Conservation (phyloP, 805 yeast genomes). For the Candida nitratophila region DNA sequence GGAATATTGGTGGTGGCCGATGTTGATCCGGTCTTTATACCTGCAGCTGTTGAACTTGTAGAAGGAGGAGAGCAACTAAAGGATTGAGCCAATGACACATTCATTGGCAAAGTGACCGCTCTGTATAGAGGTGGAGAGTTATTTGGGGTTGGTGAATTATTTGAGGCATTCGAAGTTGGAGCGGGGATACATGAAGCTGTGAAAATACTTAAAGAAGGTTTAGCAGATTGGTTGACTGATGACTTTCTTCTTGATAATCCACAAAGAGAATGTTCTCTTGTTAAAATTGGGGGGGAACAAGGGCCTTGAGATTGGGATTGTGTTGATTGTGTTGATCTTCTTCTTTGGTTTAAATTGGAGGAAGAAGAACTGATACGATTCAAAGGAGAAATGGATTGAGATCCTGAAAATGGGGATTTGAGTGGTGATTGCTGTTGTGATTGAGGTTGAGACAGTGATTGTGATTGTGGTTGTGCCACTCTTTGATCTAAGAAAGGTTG, state of each 20-base stretch:
- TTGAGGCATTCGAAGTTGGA: neutral
- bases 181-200: no score
- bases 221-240: neutral
- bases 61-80: neutral
- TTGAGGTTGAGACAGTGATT: neutral
- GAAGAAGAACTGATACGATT: conserved; percentile 1
- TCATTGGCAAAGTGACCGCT: neutral
- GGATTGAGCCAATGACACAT: neutral
- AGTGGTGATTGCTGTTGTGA: neutral
- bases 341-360: neutral
- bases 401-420: neutral
- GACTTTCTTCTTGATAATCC: conserved; percentile 4
- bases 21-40: no score
- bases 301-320: neutral
- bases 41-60: no score
- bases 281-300: neutral
- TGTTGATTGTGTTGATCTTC: neutral
- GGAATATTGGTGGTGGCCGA: no score
- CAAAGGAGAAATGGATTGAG: neutral
- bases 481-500: neutral
- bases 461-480: neutral
- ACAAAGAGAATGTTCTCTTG: conserved; percentile 1
- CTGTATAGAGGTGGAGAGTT: neutral
- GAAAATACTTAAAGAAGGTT: no score
- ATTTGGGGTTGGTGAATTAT: neutral